Percentiles rank a stretch among this genome's conserved stretches.
phyloP scores from a whole-genome alignment of 2,329 filamentous ascomycete genomes.

The Trichoderma atroviride region DNA sequence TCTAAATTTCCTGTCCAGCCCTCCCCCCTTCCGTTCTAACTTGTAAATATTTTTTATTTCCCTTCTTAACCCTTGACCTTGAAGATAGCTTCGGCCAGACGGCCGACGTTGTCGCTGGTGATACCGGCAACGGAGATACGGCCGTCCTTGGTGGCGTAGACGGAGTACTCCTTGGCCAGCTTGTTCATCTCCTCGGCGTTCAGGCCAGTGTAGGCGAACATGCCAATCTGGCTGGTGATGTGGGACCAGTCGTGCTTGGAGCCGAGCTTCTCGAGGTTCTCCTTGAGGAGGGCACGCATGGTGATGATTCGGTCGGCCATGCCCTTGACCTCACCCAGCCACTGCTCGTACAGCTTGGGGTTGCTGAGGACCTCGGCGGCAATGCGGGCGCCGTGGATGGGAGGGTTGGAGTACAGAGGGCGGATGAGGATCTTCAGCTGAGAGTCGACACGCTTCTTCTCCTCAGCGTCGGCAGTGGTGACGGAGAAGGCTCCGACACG shows the following conservation, averaged over 20 bases:
- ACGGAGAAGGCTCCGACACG: conserved; percentile 96
- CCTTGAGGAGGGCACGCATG: conserved; percentile 93
- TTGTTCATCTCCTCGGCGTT: conserved; percentile 87
- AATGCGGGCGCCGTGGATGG: conserved; percentile 93
- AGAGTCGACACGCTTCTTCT: conserved; percentile 94
- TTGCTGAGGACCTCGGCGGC: conserved; percentile 91
- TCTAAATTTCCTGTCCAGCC: not conserved
- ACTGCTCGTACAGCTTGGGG: conserved; percentile 82
- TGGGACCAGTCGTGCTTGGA: conserved; percentile 98
- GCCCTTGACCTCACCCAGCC: conserved; percentile 93
- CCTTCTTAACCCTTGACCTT: conserved; percentile 69
- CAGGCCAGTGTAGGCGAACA: conserved; percentile 98
- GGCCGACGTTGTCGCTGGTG: conserved; percentile 75
- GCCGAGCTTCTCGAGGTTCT: conserved; percentile 91
- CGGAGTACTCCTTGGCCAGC: conserved; percentile 92
- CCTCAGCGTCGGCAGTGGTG: conserved; percentile 79
- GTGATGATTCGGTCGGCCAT: conserved; percentile 99
- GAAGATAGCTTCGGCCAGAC: conserved; percentile 81
- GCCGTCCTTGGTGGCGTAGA: conserved; percentile 94
- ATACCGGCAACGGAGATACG: conserved; percentile 86
- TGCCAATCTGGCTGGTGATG: conserved; percentile 98
- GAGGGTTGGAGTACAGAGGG: conserved; percentile 97
- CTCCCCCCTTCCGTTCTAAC: not conserved
- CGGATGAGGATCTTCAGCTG: conserved; percentile 98
- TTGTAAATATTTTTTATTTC: not conserved